Percentiles rank a stretch among this genome's conserved stretches.
phyloP scores from a whole-genome alignment of 2,329 filamentous ascomycete species.

The Thermothelomyces thermophilus region DNA sequence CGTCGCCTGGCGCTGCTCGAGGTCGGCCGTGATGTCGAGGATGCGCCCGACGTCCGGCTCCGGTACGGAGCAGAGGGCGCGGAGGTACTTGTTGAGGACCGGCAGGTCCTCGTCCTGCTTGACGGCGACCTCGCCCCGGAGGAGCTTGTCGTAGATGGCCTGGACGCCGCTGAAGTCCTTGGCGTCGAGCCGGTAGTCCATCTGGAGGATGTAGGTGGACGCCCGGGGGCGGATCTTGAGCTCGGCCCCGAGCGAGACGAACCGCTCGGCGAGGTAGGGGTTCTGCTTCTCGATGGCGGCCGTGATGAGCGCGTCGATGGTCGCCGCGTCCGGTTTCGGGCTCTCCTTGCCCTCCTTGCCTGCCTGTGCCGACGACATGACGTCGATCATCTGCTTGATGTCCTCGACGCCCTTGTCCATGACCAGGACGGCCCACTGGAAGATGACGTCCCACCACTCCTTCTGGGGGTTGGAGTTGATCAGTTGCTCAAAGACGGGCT shows the following conservation, averaged over 20 bases:
- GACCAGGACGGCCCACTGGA: constrained; percentile 68
- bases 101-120: constrained; percentile 51
- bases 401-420: constrained; percentile 64
- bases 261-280: constrained; percentile 65
- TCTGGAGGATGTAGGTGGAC: constrained; percentile 64
- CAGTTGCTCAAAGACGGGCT: constrained; percentile 49
- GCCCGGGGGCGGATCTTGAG: constrained; percentile 61
- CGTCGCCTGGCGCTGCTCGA: constrained; percentile 62
- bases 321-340: constrained; percentile 56
- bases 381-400: constrained; percentile 63
- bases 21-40: constrained; percentile 62
- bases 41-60: constrained; percentile 64
- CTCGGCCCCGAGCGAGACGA: constrained; percentile 59
- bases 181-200: constrained; percentile 68
- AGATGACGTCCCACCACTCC: constrained; percentile 61
- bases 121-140: constrained; percentile 40
- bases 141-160: constrained; percentile 57
- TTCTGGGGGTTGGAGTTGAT: constrained; percentile 44
- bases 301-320: constrained; percentile 70
- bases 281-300: constrained; percentile 66
- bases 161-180: constrained; percentile 66
- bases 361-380: constrained; percentile 52
- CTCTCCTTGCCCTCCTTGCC: constrained; percentile 35
- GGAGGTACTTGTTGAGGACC: constrained; percentile 65
- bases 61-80: constrained; percentile 55